Conservation (phyloP, 2,329 filamentous ascomycete genomes). For the Davidsoniella eucalypti region DNA sequence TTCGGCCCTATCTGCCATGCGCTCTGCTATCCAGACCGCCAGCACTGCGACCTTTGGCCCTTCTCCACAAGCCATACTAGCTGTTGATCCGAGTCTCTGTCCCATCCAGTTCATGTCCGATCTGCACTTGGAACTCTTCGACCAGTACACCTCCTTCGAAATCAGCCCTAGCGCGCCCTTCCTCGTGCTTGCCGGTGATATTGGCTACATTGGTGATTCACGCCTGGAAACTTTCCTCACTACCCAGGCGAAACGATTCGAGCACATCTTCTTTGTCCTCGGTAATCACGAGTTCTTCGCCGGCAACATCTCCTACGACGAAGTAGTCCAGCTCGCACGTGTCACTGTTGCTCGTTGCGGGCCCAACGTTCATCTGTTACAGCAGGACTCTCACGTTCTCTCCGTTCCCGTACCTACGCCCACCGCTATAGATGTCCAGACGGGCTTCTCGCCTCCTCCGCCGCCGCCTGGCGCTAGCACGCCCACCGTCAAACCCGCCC, state of each 20-base stretch:
- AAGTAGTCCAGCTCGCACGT: conserved; percentile 23
- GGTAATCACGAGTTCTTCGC: conserved; percentile 39
- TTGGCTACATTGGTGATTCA: conserved; percentile 22
- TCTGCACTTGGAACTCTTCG: conserved; percentile 30
- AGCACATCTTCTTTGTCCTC: conserved; percentile 30
- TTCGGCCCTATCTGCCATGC: background rate
- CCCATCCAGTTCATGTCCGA: conserved; percentile 25
- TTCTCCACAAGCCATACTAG: too few relatives aligned
- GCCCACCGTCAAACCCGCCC: background rate
- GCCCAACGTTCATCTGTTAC: conserved; percentile 28
- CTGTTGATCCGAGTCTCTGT: too few relatives aligned
- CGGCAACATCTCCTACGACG: conserved; percentile 21
- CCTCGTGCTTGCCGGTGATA: conserved; percentile 33
- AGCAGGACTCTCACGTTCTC: conserved; percentile 23
- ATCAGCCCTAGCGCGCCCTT: conserved; percentile 25
- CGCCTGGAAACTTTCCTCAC: conserved; percentile 26
- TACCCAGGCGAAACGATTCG: conserved; percentile 25
- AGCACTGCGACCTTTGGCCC: too few relatives aligned
- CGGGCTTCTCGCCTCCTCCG: background rate
- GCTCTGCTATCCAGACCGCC: too few relatives aligned
- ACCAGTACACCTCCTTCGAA: conserved; percentile 26
- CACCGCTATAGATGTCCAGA: background rate
- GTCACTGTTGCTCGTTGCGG: conserved; percentile 23
- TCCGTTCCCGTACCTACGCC: conserved; percentile 15
- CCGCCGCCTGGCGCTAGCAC: conserved; percentile 23